Percentiles rank a stretch among this genome's conserved stretches.
Evolutionary conservation across 495 filamentous ascomycete species (phyloP).

Genomic region (Darksidea phi): DNA sequence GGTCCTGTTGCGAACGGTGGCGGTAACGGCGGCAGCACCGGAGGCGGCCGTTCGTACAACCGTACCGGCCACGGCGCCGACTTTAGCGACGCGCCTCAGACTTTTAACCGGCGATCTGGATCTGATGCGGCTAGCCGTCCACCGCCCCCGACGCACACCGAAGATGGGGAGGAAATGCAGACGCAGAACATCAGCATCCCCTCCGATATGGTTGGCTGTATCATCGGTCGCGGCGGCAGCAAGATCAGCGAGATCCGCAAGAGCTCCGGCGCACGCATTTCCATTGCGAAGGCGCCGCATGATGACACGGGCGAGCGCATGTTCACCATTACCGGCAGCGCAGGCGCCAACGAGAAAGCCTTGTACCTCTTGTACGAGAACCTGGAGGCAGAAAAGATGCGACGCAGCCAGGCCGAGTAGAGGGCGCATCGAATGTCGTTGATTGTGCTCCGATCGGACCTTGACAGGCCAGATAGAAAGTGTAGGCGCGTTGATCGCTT

Average conservation of each 20-base stretch:
- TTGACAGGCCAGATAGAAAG: background rate
- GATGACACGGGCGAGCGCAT: conserved; percentile 97
- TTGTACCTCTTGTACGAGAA: conserved; percentile 97
- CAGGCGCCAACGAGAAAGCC: conserved; percentile 87
- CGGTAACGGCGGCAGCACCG: conserved; percentile 43
- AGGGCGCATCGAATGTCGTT: conserved; percentile 37
- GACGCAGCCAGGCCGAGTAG: conserved; percentile 82
- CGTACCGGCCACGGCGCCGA: conserved; percentile 95
- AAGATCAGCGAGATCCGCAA: conserved; percentile 99
- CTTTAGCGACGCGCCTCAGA: conserved; percentile 77
- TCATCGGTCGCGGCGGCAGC: conserved; percentile 88
- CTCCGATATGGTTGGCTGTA: conserved; percentile 98
- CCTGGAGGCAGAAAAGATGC: conserved; percentile 96
- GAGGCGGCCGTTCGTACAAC: conserved; percentile 69
- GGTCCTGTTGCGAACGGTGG: conserved; percentile 52
- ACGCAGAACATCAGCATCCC: conserved; percentile 99
- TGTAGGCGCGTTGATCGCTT: background rate
- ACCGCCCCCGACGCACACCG: conserved; percentile 76
- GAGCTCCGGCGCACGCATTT: conserved; percentile 92
- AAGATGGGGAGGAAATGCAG: conserved; percentile 95
- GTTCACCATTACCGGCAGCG: conserved; percentile 98
- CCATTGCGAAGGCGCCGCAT: conserved; percentile 96
- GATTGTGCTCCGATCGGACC: conserved; percentile 1
- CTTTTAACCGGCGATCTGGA: conserved; percentile 68
- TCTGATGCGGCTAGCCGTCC: conserved; percentile 70